Base-by-base conservation (phyloP, 2,329 filamentous ascomycete species). In the Arthrobotrys pseudoclavata region DNA sequence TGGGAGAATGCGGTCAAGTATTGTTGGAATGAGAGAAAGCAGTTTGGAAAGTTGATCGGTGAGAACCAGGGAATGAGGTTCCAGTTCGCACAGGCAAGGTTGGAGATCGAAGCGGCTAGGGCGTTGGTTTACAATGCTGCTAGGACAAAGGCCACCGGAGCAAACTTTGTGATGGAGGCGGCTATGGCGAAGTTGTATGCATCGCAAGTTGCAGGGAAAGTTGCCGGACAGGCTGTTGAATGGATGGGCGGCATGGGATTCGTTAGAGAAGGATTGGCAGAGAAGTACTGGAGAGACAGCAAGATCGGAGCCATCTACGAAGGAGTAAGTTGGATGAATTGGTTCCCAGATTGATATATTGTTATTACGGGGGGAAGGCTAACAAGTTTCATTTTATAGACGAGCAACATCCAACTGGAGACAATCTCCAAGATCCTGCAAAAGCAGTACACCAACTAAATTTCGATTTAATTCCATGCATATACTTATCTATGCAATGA, bases 191-290 rank as follows among this genome's bases (percentile, higher is more conserved):
- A 99, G 87, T 88, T 99, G 69, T 97, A 92, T 84, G 90, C 96
- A 1, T 96, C 92, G 3, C 96, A 99, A 85, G 93, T 99, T 34
- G 96, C 96, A 0, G 92, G 92, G 20, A 90, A 89, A 68, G 95
- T 99, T 20, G 92, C 91, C 69, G 90, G 94, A 5, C 88, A 92
- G 60, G 96, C 95, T 0, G 90, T 99, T 29, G 96, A 99, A 86
- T 99, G 96, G 96, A 98, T 98, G 95, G 96, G 96, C 57, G 96
- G 96, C 50, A 98, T 99, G 96, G 96, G 96, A 53, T 99, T 99
- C 82, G 96, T 99, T 15, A 87, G 96, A 52, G 96, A 99, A 84
- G 96, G 96, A 0, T 90, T 97, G 74, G 96, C 96, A 0, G 96
- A 99, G 89, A 99, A 99, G 89, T 97, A 91, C 86, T 99, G 91